Base-by-base conservation (phyloP, 345 rosid species). In the Chamaenerion angustifolium region DNA sequence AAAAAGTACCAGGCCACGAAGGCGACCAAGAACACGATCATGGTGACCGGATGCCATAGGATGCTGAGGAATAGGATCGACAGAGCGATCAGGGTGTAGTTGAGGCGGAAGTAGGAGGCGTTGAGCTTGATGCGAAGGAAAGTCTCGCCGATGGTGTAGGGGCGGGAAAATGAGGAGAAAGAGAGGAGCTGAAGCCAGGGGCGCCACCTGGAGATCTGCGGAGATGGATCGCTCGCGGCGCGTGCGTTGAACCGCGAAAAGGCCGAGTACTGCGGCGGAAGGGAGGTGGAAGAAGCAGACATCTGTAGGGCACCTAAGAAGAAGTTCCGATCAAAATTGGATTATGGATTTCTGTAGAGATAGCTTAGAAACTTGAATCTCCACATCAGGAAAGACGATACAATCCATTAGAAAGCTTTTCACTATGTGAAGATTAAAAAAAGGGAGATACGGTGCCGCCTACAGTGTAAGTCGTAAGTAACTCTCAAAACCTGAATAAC, bases 31-130 rank as follows among this genome's bases (percentile, higher is more conserved):
- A 73, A 80, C 11, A 76, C 80, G 59, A 83, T 77, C 74, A 83
- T 56, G 8, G 88, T 76, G 60, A 73, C 4, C 1, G 93, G 93
- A 47, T 83, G 81, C 88, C 88, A 83, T 11, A 83, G 65, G 48
- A 83, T 82, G 74, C 84, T 77, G 45, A 73, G 56, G 64, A 83
- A 80, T 52, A 83, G 73, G 55, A 83, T 56, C 13, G 46, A 44
- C 49, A 77, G 76, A 61, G 62, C 52, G 56, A 72, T 42, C 71
- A 76, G 66, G 11, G 88, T 48, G 69, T 80, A 80, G 62, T 83
- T 80, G 18, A 78, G 80, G 52, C 88, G 82, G 68, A 83, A 83
- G 75, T 76, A 68, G 59, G 21, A 16, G 50, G 76, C 67, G 56
- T 77, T 80, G 31, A 73, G 69, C 55, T 61, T 67, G 40, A 73